Evolutionary conservation across 345 rosid genomes (phyloP).

Genomic region (Lumnitzera littorea): DNA sequence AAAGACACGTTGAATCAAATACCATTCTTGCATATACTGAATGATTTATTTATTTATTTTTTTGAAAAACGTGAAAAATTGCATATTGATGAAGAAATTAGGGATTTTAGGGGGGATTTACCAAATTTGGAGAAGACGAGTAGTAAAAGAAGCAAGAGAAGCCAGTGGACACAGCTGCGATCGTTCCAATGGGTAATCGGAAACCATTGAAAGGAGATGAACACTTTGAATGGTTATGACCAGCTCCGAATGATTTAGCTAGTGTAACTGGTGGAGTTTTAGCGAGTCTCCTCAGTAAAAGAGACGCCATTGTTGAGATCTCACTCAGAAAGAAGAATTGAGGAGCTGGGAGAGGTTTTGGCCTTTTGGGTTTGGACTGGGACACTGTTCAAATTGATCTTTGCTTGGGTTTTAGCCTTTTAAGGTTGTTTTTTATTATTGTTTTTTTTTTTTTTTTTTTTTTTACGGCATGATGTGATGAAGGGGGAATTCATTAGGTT

Average conservation of each 20-base stretch:
- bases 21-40: not conserved
- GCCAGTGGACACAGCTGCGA: constrained; percentile 83
- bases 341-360: not conserved
- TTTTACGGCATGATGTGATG: too few species aligned
- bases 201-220: constrained; percentile 19
- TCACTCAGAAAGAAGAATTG: not conserved
- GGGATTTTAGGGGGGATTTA: constrained; percentile 14
- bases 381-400: too few species aligned
- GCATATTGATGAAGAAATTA: too few species aligned
- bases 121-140: constrained; percentile 49
- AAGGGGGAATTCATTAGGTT: too few species aligned
- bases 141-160: constrained; percentile 49
- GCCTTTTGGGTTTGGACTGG: not conserved
- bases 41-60: not conserved
- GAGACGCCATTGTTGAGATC: constrained; percentile 2
- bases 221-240: constrained; percentile 25
- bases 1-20: not conserved
- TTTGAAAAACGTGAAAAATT: constrained; percentile 5
- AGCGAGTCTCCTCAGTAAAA: constrained; percentile 5
- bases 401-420: too few species aligned
- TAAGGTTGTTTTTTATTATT: too few species aligned
- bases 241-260: constrained; percentile 25
- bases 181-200: constrained; percentile 54
- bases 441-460: too few species aligned
- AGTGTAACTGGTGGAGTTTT: constrained; percentile 6